Base-by-base conservation (phyloP, 371 early-diverging fungal genomes). In the Capillidium heterosporum region DNA sequence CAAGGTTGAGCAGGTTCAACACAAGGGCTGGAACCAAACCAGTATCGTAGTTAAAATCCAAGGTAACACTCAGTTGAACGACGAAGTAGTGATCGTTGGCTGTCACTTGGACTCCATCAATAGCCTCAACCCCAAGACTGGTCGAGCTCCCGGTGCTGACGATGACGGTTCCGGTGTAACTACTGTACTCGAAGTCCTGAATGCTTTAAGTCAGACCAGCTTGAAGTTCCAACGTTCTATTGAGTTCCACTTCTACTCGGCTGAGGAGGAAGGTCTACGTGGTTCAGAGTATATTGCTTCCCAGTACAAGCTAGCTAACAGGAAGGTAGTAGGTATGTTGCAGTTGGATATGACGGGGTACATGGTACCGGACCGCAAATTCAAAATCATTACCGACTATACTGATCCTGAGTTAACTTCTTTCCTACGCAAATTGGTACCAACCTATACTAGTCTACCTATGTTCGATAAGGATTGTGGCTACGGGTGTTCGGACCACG, bases 211-310 rank as follows among this genome's bases (percentile, higher is more conserved):
- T 32, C 56, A 71, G 15, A 72, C 69, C 35, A 80, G 76, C 0
- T 86, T 90, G 65, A 72, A 69, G 31, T 93, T 91, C 17, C 63
- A 72, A 39, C 71, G 85, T 52, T 77, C 91, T 21, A 82, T 96
- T 39, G 95, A 94, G 63, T 92, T 94, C 75, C 95, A 93, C 68
- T 96, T 89, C 87, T 94, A 89, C 60, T 81, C 87, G 56, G 91
- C 76, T 48, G 90, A 88, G 65, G 90, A 90, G 65, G 88, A 71
- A 48, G 91, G 90, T n/a, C 75, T 94, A 13, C 66, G 88, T 56
- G 96, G 96, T 19, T 85, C 86, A 23, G 87, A 91, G 67, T 85
- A 70, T 49, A 77, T 95, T 17, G 86, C 87, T 17, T 62, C 70
- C 26, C 59, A 68, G 19, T 95, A 93, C 67, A 65, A 68, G 58